Evolutionary conservation across 73 alveolate genomes (phyloP).

Genomic region (Tetrahymena elliotti): DNA sequence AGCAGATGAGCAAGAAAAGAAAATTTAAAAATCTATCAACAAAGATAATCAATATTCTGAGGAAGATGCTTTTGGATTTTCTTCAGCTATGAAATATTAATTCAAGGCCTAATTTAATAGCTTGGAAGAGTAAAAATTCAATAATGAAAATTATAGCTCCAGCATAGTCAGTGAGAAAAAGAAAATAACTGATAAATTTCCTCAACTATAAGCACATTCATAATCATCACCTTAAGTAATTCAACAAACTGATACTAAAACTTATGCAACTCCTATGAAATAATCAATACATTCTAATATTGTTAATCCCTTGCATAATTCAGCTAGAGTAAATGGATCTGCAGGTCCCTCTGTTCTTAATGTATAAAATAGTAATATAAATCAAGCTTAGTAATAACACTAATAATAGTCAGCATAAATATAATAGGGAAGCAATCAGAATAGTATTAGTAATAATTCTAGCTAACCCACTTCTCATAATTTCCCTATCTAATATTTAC

Average conservation of each 20-base stretch:
- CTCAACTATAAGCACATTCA: neutral
- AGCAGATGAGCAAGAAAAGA: neutral
- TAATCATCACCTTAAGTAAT: neutral
- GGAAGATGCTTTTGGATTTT: neutral
- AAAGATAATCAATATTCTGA: neutral
- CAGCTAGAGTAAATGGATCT: neutral
- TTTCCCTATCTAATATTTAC: neutral
- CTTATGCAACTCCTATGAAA: neutral
- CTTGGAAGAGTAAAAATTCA: neutral
- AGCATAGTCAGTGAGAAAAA: neutral
- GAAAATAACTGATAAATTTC: neutral
- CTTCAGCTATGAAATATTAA: neutral
- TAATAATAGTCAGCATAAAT: neutral
- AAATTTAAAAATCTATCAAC: neutral
- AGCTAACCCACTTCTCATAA: neutral
- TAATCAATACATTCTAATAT: neutral
- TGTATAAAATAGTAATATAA: neutral
- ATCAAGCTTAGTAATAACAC: neutral
- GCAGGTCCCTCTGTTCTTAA: neutral
- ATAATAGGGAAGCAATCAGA: neutral
- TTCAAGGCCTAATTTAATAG: neutral
- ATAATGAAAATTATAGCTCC: neutral
- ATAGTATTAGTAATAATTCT: neutral
- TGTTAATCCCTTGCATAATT: neutral
- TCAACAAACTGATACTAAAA: neutral